phyloP scores from a whole-genome alignment of 1,284 basidiomycete species.

The Sporisorium exsertum region DNA sequence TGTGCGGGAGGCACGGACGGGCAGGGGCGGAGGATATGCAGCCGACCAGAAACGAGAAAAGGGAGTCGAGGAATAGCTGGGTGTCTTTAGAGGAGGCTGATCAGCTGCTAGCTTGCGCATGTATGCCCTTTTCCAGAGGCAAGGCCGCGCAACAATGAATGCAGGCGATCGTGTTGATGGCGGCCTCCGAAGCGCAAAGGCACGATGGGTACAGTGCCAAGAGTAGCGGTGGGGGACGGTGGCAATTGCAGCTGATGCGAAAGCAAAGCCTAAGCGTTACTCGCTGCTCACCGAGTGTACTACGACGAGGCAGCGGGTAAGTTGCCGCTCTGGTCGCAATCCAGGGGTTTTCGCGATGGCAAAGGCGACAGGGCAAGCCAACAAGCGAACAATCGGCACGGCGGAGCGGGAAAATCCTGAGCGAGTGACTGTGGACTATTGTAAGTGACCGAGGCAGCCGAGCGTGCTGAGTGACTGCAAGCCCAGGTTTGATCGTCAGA shows the following conservation, averaged over 20 bases:
- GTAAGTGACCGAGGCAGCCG: too few relatives aligned
- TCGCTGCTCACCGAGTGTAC: too few relatives aligned
- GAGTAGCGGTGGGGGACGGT: not conserved
- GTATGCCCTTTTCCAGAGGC: not conserved
- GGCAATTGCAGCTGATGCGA: not conserved
- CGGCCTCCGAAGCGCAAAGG: not conserved
- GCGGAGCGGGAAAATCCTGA: constrained; percentile 4
- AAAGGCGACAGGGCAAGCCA: not conserved
- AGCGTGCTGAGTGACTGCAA: not conserved
- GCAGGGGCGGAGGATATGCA: not conserved
- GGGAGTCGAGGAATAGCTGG: not conserved
- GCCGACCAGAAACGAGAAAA: not conserved
- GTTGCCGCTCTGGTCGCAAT: not conserved
- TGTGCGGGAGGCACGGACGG: not conserved
- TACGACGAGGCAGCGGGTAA: constrained; percentile 6
- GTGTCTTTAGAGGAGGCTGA: not conserved
- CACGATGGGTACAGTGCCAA: not conserved
- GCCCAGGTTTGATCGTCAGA: constrained; percentile 2
- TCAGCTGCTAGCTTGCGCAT: too few relatives aligned
- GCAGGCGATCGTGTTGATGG: constrained; percentile 1
- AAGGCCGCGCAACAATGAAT: not conserved
- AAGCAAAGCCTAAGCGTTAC: too few relatives aligned
- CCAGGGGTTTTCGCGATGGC: not conserved
- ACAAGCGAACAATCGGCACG: not conserved
- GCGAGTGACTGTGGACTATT: too few relatives aligned